phyloP scores from a whole-genome alignment of 192 early-diverging fungal species.

The Oehlia diaphana region DNA sequence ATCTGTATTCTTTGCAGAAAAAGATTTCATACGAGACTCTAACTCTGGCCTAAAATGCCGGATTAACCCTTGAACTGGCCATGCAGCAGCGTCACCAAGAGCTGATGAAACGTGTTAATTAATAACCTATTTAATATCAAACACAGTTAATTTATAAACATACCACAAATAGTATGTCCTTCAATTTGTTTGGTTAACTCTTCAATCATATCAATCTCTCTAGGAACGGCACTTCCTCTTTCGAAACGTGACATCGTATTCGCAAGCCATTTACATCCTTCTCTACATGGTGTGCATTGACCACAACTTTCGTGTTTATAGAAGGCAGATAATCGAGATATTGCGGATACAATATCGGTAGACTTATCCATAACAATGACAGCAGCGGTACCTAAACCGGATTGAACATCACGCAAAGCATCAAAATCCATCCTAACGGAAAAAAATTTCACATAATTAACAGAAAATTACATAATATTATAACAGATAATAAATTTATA shows the following conservation, averaged over 20 bases:
- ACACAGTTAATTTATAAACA: neutral
- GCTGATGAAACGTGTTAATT: conserved; percentile 43
- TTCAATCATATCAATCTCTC: conserved; percentile 96
- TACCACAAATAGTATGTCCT: conserved; percentile 95
- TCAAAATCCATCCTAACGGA: conserved; percentile 93
- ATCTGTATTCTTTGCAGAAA: neutral
- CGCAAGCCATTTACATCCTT: conserved; percentile 93
- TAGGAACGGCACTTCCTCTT: conserved; percentile 71
- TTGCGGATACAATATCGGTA: conserved; percentile 91
- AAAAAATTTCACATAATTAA: neutral
- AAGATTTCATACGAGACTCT: conserved; percentile 57
- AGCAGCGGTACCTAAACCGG: conserved; percentile 93
- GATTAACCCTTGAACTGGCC: conserved; percentile 95
- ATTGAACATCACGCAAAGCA: conserved; percentile 89
- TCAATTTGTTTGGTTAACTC: conserved; percentile 97
- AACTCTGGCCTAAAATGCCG: conserved; percentile 89
- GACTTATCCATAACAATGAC: conserved; percentile 99
- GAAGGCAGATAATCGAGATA: conserved; percentile 89
- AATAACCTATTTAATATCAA: neutral
- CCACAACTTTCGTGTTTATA: conserved; percentile 98
- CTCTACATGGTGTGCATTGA: conserved; percentile 99
- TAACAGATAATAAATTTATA: neutral
- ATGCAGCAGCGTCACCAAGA: conserved; percentile 97
- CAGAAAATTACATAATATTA: neutral
- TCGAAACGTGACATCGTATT: conserved; percentile 97